phyloP scores from a whole-genome alignment of 495 filamentous ascomycete species.

The Chaetomium fimeti region DNA sequence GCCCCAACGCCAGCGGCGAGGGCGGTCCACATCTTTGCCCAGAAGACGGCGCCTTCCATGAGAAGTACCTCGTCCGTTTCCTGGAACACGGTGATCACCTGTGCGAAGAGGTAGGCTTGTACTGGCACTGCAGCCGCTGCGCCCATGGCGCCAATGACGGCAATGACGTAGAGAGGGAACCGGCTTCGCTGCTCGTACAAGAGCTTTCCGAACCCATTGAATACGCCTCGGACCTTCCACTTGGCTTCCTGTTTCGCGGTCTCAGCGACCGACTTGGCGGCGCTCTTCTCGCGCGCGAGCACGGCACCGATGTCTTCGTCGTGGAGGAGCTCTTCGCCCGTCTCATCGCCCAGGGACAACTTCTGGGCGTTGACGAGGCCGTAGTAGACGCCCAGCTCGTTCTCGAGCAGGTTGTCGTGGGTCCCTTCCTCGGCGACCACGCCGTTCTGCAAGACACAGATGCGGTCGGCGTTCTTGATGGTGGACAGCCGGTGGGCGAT shows the following conservation, averaged over 20 bases:
- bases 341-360: conserved; percentile 41
- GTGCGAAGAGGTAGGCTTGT: conserved; percentile 48
- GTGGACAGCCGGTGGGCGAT: conserved; percentile 72
- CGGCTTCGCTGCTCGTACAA: conserved; percentile 45
- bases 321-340: conserved; percentile 30
- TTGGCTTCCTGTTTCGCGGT: conserved; percentile 23
- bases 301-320: conserved; percentile 44
- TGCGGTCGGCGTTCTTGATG: conserved; percentile 68
- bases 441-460: conserved; percentile 64
- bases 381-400: conserved; percentile 53
- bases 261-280: conserved; percentile 37
- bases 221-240: conserved; percentile 40
- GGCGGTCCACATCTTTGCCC: conserved; percentile 51
- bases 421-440: conserved; percentile 64
- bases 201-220: conserved; percentile 50
- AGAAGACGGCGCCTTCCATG: conserved; percentile 41
- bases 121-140: conserved; percentile 43
- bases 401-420: conserved; percentile 61
- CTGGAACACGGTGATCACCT: conserved; percentile 45
- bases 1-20: conserved; percentile 43
- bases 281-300: conserved; percentile 50
- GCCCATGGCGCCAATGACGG: conserved; percentile 40
- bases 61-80: conserved; percentile 23
- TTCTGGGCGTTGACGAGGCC: conserved; percentile 55
- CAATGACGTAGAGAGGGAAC: conserved; percentile 40